A percentile compares a stretch with the other conserved stretches of the same genome.
Evolutionary conservation across 1,284 basidiomycete genomes (phyloP).

Genomic region (Sanguinoderma infundibulare): DNA sequence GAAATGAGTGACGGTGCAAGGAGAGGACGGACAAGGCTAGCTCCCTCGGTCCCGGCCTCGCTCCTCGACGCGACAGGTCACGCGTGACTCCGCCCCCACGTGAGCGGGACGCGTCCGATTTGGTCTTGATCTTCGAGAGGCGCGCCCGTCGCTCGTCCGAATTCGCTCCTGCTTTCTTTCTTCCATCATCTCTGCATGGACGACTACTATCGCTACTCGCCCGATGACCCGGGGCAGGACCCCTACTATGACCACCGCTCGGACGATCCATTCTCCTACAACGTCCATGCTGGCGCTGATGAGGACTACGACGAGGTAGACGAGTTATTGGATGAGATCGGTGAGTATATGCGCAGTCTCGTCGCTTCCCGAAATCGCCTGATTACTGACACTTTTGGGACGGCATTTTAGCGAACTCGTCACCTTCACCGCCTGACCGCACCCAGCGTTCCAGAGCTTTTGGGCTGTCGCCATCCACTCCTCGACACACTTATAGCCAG

Average conservation of each 20-base stretch:
- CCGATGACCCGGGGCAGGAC: neutral
- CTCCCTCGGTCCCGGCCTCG: neutral
- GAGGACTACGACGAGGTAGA: slow-evolving; percentile 17
- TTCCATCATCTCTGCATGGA: neutral
- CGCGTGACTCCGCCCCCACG: slow-evolving; percentile 21
- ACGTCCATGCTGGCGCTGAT: neutral
- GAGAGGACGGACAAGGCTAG: slow-evolving; percentile 1
- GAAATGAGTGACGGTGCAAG: slow-evolving; percentile 6
- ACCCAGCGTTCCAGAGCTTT: neutral
- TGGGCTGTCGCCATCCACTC: neutral
- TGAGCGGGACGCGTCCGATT: slow-evolving; percentile 20
- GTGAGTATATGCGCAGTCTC: slow-evolving; percentile 54
- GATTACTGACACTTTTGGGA: neutral
- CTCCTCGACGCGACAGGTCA: slow-evolving; percentile 27
- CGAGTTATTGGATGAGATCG: slow-evolving; percentile 38
- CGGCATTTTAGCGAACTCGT: slow-evolving; percentile 38
- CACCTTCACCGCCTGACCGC: slow-evolving; percentile 44
- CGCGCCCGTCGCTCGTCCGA: neutral
- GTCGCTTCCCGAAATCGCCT: neutral
- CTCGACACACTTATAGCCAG: neutral
- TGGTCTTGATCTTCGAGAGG: neutral
- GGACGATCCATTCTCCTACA: neutral
- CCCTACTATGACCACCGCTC: neutral
- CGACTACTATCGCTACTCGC: neutral
- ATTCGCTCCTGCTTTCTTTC: neutral